A percentile compares a stretch with the other conserved stretches of the same genome.
phyloP scores from a whole-genome alignment of 257 asterid genomes.

The Jacaranda mimosifolia region DNA sequence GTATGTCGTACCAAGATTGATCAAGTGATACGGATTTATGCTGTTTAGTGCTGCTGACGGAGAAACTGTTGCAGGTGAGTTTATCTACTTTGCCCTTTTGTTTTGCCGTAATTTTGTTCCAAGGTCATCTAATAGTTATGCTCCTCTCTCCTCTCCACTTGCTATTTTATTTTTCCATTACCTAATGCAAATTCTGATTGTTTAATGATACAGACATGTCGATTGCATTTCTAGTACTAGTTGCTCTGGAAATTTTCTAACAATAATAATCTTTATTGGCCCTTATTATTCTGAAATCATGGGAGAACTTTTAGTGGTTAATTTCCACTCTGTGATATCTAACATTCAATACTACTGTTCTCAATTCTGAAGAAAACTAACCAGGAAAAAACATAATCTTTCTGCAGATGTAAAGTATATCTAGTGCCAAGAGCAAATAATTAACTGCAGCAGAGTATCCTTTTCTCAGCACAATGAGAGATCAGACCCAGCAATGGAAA shows the following conservation, averaged over 20 bases:
- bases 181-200: conserved; percentile 12
- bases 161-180: background rate
- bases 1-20: conserved; percentile 87
- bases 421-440: background rate
- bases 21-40: conserved; percentile 76
- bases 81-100: background rate
- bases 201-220: background rate
- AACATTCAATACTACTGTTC: background rate
- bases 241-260: background rate
- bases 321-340: background rate
- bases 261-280: background rate
- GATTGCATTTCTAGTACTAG: background rate
- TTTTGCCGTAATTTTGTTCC: background rate
- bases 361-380: background rate
- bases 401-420: conserved; percentile 29
- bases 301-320: background rate
- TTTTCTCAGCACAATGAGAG: background rate
- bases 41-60: conserved; percentile 55
- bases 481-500: background rate
- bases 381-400: background rate
- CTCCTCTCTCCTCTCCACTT: too few relatives aligned
- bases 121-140: background rate
- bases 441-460: background rate
- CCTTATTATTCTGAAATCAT: background rate
- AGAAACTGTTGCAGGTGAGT: conserved; percentile 44